Evolutionary conservation across 805 yeast genomes (phyloP).

Genomic region (Pichia nanzhaoensis): DNA sequence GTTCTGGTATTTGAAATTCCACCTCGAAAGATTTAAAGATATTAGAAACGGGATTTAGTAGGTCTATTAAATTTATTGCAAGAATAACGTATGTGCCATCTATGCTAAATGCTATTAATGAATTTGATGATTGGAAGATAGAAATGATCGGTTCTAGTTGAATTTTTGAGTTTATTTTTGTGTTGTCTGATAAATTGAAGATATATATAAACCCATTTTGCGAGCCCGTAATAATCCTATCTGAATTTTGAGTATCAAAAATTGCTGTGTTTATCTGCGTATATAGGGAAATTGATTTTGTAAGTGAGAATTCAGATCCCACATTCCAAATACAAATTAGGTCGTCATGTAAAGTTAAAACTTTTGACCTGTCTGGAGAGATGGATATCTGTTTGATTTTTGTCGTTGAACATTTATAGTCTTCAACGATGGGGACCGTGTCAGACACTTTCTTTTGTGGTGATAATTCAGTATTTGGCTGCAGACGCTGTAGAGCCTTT

Average conservation of each 20-base stretch:
- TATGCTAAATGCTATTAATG: constrained; percentile 20
- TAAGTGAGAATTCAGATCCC: constrained; percentile 21
- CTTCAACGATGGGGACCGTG: too few relatives aligned
- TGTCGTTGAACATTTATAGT: constrained; percentile 3
- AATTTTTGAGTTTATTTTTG: not conserved
- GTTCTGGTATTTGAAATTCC: not conserved
- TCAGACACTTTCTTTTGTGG: not conserved
- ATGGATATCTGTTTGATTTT: constrained; percentile 5
- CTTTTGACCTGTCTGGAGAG: not conserved
- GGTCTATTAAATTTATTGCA: constrained; percentile 21
- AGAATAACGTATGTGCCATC: constrained; percentile 19
- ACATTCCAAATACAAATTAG: constrained; percentile 10
- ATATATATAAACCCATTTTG: constrained; percentile 43
- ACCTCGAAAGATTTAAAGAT: constrained; percentile 4
- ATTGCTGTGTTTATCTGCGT: constrained; percentile 34
- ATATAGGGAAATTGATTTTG: constrained; percentile 29
- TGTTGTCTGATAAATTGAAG: not conserved
- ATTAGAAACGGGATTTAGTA: constrained; percentile 12
- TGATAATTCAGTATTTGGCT: not conserved
- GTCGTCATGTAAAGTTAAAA: constrained; percentile 11
- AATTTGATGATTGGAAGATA: constrained; percentile 22
- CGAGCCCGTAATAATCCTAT: constrained; percentile 42
- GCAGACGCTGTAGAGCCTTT: not conserved
- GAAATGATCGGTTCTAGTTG: constrained; percentile 17
- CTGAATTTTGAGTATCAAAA: constrained; percentile 35